Conservation (phyloP, 495 filamentous ascomycete genomes). For the Aspergillus campestris region DNA sequence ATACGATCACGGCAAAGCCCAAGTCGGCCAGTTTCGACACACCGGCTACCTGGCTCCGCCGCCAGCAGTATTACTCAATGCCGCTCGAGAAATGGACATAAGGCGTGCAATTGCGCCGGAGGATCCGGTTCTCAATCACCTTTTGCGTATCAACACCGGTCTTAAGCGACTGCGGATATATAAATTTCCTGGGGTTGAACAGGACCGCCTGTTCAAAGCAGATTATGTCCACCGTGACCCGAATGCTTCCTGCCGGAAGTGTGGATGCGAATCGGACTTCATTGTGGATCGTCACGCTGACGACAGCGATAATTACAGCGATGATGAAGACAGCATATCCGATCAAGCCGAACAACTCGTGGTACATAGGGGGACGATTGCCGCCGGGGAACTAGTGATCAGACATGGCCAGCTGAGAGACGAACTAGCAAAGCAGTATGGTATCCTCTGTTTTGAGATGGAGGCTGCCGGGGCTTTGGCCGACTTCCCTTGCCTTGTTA, state of each 20-base stretch:
- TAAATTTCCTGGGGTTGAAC: slow-evolving; percentile 7
- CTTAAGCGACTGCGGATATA: slow-evolving; percentile 5
- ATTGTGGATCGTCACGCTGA: no score
- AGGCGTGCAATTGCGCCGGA: slow-evolving; percentile 1
- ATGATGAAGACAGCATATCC: no score
- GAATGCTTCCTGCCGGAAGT: slow-evolving; percentile 7
- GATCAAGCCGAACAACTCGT: no score
- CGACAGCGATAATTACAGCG: no score
- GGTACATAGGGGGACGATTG: no score
- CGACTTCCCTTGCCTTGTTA: no score
- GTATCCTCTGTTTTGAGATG: no score
- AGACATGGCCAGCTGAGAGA: no score
- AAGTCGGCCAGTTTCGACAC: slow-evolving; percentile 13
- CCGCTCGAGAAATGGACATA: slow-evolving; percentile 8
- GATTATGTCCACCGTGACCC: slow-evolving; percentile 13
- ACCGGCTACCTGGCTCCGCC: slow-evolving; percentile 14
- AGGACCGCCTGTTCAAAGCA: slow-evolving; percentile 19
- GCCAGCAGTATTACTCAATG: slow-evolving; percentile 11
- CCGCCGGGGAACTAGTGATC: no score
- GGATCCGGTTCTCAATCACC: slow-evolving; percentile 10
- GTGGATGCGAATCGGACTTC: slow-evolving; percentile 6
- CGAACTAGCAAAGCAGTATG: no score
- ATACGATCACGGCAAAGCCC: slow-evolving; percentile 17
- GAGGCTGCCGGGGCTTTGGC: no score
- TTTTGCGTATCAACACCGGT: slow-evolving; percentile 6